Base-by-base conservation (phyloP, 192 early-diverging fungal species). In the Backusella circina region DNA sequence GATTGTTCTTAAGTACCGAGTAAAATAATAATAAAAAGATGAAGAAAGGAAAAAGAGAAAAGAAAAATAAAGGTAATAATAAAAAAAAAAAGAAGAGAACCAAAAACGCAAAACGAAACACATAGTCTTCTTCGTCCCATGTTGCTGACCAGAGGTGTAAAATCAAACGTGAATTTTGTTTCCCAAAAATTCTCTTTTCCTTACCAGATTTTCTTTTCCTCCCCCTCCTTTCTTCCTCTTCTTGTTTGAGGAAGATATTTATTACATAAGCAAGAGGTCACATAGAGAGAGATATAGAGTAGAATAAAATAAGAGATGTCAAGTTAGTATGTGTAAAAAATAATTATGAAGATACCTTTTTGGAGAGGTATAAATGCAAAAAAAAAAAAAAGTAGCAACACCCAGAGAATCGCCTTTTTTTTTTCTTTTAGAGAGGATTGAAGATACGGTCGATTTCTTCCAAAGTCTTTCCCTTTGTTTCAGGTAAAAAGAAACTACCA, bases 391-490 rank as follows among this genome's bases (percentile, higher is more conserved):
- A 18, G 18, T 8, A 35, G n/a, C 38, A 21, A 21, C 23, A 2
- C n/a, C 8, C 7, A 44, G 21, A 8, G 39, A 37, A 9, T 13
- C n/a, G n/a, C n/a, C n/a, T n/a, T n/a, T n/a, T n/a, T n/a, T n/a
- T n/a, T n/a, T n/a, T n/a, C 2, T 15, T 21, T 73, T 71, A 28
- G 13, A 72, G 31, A 65, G 67, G 72, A 70, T 78, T 68, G 75
- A 94, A 97, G 39, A 97, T 82, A 16, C 90, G 82, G 71, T 97
- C 95, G 88, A 98, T 94, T 74, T 97, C 92, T 79, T 98, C 95
- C 69, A 98, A 86, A 26, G 92, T 87, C 23, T 88, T 82, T 47
- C 91, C 90, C 82, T 92, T 94, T 75, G 95, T 97, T 82, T 96
- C 95, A 9, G 93, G 93, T 71, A 92, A 86, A 75, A 93, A 80